phyloP scores from a whole-genome alignment of 345 rosid genomes.

The Punica granatum region DNA sequence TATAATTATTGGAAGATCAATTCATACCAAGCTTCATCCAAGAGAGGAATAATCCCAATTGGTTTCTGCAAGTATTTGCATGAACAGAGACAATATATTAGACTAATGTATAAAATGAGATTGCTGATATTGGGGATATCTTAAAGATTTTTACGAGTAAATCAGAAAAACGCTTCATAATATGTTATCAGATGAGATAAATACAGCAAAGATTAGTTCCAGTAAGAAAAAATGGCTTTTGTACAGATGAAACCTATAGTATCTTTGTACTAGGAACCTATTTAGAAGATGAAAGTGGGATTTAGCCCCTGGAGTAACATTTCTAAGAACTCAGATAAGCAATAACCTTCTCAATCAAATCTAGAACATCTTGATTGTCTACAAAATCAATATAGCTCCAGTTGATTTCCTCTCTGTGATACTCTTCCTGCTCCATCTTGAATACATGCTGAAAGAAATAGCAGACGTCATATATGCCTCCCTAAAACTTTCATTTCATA shows the following conservation, averaged over 20 bases:
- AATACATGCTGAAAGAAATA: slow-evolving; percentile 79
- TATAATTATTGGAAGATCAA: not conserved
- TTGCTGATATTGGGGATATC: not conserved
- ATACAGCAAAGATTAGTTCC: not conserved
- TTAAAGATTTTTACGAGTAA: not conserved
- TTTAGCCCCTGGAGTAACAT: not conserved
- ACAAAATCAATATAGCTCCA: slow-evolving; percentile 99
- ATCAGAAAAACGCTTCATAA: not conserved
- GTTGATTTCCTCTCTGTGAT: slow-evolving; percentile 84
- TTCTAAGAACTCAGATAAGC: slow-evolving; percentile 7
- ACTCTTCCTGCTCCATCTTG: slow-evolving; percentile 99
- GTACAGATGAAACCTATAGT: not conserved
- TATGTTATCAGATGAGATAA: not conserved
- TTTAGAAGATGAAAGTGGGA: slow-evolving; percentile 2
- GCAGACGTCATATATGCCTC: slow-evolving; percentile 3
- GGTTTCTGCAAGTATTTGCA: slow-evolving; percentile 71
- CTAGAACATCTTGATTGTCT: slow-evolving; percentile 97
- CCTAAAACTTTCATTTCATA: not conserved
- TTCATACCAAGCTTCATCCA: slow-evolving; percentile 97
- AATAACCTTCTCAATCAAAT: slow-evolving; percentile 92
- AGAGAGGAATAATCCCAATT: slow-evolving; percentile 85
- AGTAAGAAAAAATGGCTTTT: not conserved
- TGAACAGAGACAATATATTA: not conserved
- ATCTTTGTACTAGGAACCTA: not conserved
- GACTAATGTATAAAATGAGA: not conserved